These are phyloP conservation scores for Sclerotinia trifoliorum DNA, from an alignment of 2,329 filamentous ascomycete species.

Conservation along the genomic window DNA sequence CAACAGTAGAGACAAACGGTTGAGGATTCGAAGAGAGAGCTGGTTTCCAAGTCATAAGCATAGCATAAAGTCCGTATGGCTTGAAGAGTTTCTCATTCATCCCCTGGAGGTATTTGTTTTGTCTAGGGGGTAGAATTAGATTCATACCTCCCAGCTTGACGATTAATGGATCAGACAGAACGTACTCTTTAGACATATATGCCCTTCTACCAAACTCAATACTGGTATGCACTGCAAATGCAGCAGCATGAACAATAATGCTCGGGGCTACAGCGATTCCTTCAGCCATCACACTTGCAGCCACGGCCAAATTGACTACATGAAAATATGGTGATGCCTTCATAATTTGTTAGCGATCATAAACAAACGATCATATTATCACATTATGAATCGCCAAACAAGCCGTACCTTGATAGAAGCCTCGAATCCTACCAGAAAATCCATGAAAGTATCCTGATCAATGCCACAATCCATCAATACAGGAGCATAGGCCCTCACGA, in stretches of 20 bases:
- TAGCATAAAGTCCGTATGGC: conserved; percentile 54
- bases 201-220: conserved; percentile 17
- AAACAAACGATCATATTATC: neutral
- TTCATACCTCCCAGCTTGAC: conserved; percentile 25
- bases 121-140: conserved; percentile 29
- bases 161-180: conserved; percentile 45
- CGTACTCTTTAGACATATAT: conserved; percentile 22
- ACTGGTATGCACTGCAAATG: conserved; percentile 19
- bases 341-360: conserved; percentile 37
- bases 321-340: conserved; percentile 43
- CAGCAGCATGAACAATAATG: conserved; percentile 39
- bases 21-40: conserved; percentile 30
- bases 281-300: conserved; percentile 29
- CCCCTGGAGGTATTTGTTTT: conserved; percentile 53
- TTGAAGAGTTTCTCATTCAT: conserved; percentile 58
- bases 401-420: conserved; percentile 12
- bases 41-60: conserved; percentile 55
- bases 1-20: conserved; percentile 32
- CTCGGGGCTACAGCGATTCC: conserved; percentile 41
- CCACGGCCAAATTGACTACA: conserved; percentile 44
- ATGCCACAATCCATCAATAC: conserved; percentile 48
- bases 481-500: conserved; percentile 53
- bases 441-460: conserved; percentile 49
- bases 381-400: neutral
- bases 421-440: conserved; percentile 50